Evolutionary conservation across 2,329 filamentous ascomycete species (phyloP).

Genomic region (Clarireedia paspali): DNA sequence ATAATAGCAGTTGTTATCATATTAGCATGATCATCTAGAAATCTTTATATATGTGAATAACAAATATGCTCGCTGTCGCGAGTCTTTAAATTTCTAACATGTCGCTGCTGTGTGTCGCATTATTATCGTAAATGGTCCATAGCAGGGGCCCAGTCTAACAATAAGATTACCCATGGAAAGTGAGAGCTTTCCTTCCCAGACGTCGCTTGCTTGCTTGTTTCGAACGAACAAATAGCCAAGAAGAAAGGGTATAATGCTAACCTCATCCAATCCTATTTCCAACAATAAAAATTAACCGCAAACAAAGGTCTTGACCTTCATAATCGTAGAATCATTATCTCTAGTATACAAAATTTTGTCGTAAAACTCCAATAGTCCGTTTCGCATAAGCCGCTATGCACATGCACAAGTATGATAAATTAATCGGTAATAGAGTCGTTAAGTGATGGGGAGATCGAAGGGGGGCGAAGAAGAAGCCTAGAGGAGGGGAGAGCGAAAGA

Average conservation of each 20-base stretch:
- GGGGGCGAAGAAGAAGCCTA: background rate
- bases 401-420: background rate
- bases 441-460: background rate
- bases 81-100: background rate
- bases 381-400: background rate
- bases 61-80: background rate
- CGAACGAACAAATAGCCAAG: background rate
- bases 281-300: background rate
- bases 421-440: background rate
- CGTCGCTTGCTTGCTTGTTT: background rate
- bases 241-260: slow-evolving; percentile 12
- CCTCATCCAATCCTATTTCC: background rate
- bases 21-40: too few relatives aligned
- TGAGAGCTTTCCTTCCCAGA: slow-evolving; percentile 2
- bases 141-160: background rate
- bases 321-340: background rate
- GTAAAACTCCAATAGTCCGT: background rate
- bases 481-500: background rate
- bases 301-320: background rate
- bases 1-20: too few relatives aligned
- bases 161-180: background rate
- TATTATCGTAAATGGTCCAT: background rate
- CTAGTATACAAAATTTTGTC: background rate
- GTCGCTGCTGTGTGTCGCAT: background rate
- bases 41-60: background rate